Conservation (phyloP, 768 basidiomycete genomes). For the Neoboletus brunneissimus region DNA sequence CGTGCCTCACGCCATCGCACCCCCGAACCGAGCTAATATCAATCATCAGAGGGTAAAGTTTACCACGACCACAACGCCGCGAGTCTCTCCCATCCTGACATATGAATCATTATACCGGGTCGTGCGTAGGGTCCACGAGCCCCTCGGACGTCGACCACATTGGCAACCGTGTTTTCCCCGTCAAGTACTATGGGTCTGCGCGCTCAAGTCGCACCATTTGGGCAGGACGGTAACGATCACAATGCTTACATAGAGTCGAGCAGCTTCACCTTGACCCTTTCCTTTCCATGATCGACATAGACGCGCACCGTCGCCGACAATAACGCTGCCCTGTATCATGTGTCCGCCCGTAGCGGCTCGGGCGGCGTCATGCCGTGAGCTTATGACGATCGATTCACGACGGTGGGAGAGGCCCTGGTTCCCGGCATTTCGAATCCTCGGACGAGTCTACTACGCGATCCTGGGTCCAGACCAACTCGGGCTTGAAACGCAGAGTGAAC, state of each 20-base stretch:
- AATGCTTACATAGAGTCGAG: not conserved
- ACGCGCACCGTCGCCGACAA: not conserved
- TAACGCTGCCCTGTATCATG: not conserved
- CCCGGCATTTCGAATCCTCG: not conserved
- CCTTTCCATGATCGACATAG: not conserved
- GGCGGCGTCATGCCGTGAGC: not conserved
- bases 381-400: not conserved
- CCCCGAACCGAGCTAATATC: not conserved
- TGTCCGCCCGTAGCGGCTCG: not conserved
- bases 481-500: too few species aligned
- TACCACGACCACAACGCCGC: not conserved
- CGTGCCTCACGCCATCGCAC: not conserved
- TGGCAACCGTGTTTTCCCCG: not conserved
- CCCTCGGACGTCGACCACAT: not conserved
- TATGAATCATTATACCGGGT: not conserved
- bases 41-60: not conserved
- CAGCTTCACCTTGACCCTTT: not conserved
- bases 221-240: not conserved
- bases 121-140: not conserved
- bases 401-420: not conserved
- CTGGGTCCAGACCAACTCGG: not conserved
- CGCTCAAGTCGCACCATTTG: not conserved
- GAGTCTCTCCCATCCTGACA: not conserved
- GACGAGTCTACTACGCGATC: not conserved
- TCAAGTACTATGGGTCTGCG: not conserved